Evolutionary conservation across 1,284 basidiomycete species (phyloP).

Genomic region (Sporisorium iseilematis-ciliati): DNA sequence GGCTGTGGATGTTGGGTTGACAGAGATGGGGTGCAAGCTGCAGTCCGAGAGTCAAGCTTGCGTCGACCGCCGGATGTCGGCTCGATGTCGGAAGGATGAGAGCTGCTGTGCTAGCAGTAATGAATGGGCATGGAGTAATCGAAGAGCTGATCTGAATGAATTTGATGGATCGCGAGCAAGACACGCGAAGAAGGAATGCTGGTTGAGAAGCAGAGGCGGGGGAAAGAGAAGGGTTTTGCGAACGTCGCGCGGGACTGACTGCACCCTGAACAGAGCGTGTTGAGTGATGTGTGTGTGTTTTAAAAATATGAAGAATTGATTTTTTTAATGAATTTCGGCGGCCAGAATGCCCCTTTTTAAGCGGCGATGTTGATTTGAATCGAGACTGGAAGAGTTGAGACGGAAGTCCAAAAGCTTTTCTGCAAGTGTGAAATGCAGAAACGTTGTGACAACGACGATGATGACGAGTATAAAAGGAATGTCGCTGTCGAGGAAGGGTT

Average conservation of each 20-base stretch:
- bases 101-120: neutral
- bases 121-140: neutral
- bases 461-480: neutral
- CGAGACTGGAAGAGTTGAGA: neutral
- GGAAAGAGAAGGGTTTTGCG: conserved; percentile 1
- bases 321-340: neutral
- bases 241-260: neutral
- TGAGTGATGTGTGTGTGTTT: conserved; percentile 5
- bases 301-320: neutral
- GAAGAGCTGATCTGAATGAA: neutral
- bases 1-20: neutral
- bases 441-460: neutral
- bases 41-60: conserved; percentile 1
- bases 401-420: neutral
- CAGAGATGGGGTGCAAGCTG: neutral
- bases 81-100: conserved; percentile 1
- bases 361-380: neutral
- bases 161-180: conserved; percentile 4
- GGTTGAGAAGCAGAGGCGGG: neutral
- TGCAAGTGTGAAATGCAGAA: neutral
- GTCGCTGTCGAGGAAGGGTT: neutral
- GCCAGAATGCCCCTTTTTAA: too few relatives aligned
- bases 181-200: conserved; percentile 1
- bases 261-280: conserved; percentile 15
- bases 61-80: neutral